These are phyloP conservation scores for Phytopythium ostracodes DNA, from an alignment of 352 stramenopile genomes.

Conservation along the genomic window DNA sequence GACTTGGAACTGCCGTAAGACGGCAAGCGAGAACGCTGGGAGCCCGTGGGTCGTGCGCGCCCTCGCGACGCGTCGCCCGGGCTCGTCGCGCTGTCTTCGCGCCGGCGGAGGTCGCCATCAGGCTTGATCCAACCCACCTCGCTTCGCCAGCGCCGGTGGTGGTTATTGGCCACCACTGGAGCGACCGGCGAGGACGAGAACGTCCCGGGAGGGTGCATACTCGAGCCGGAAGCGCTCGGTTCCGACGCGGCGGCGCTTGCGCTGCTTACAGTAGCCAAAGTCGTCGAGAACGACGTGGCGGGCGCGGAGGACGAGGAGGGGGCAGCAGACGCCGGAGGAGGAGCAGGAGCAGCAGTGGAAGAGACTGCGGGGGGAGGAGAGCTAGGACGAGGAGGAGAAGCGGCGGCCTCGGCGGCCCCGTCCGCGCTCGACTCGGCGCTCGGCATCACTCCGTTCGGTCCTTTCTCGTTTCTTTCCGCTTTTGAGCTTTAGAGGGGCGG, in stretches of 20 bases:
- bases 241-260: background rate
- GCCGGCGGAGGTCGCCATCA: background rate
- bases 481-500: background rate
- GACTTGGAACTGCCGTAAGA: slow-evolving; percentile 13
- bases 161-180: slow-evolving; percentile 24
- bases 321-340: background rate
- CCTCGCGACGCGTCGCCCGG: background rate
- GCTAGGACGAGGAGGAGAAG: background rate
- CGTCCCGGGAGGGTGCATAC: slow-evolving; percentile 17
- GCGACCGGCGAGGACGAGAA: slow-evolving; percentile 40
- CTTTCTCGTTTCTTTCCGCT: background rate
- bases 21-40: background rate
- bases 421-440: slow-evolving; percentile 1
- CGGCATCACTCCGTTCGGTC: background rate
- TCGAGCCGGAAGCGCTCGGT: background rate
- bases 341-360: background rate
- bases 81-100: background rate
- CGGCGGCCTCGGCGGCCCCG: background rate
- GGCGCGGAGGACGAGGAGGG: background rate
- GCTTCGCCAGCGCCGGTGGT: slow-evolving; percentile 14
- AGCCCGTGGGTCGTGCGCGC: slow-evolving; percentile 1
- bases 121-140: slow-evolving; percentile 16
- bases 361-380: background rate
- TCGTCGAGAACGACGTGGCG: background rate
- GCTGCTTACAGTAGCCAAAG: background rate